Evolutionary conservation across 345 rosid species (phyloP).

Genomic region (Cardamine occulta): DNA sequence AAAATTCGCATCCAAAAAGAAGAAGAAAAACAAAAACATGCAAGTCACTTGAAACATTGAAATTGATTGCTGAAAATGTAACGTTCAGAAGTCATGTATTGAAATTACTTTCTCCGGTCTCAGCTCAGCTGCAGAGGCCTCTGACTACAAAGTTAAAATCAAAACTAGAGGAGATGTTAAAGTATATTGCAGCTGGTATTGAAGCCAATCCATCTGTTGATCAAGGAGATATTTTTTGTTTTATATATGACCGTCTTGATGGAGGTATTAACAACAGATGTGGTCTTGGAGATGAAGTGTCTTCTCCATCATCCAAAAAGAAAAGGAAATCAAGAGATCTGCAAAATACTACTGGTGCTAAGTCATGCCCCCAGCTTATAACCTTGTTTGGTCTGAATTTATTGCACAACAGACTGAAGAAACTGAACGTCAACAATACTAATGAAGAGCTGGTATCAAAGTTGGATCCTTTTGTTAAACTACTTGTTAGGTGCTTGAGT

Average conservation of each 20-base stretch:
- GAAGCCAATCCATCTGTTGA: constrained; percentile 72
- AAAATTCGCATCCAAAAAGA: background rate
- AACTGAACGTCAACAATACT: constrained; percentile 49
- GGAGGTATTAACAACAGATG: constrained; percentile 57
- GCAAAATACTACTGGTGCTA: constrained; percentile 43
- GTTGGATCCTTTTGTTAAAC: constrained; percentile 82
- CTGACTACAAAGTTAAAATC: constrained; percentile 64
- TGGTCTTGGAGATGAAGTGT: constrained; percentile 40
- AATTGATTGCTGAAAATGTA: constrained; percentile 64
- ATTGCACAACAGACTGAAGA: constrained; percentile 61
- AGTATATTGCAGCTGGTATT: constrained; percentile 70
- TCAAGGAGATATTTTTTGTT: constrained; percentile 64
- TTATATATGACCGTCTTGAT: constrained; percentile 64
- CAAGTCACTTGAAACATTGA: constrained; percentile 71
- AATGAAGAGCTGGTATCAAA: constrained; percentile 54
- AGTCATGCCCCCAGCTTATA: constrained; percentile 63
- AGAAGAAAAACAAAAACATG: constrained; percentile 76
- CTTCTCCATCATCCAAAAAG: constrained; percentile 32
- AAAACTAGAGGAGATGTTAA: constrained; percentile 68
- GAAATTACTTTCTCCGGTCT: constrained; percentile 64
- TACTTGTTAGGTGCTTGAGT: constrained; percentile 71
- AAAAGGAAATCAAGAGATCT: constrained; percentile 32
- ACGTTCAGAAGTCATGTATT: constrained; percentile 66
- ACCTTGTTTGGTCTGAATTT: constrained; percentile 72
- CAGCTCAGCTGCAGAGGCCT: constrained; percentile 60